Evolutionary conservation across 2,329 filamentous ascomycete species (phyloP), one percentile per base, ranked within the genome.

Genomic region (Xylariaceae sp.): DNA sequence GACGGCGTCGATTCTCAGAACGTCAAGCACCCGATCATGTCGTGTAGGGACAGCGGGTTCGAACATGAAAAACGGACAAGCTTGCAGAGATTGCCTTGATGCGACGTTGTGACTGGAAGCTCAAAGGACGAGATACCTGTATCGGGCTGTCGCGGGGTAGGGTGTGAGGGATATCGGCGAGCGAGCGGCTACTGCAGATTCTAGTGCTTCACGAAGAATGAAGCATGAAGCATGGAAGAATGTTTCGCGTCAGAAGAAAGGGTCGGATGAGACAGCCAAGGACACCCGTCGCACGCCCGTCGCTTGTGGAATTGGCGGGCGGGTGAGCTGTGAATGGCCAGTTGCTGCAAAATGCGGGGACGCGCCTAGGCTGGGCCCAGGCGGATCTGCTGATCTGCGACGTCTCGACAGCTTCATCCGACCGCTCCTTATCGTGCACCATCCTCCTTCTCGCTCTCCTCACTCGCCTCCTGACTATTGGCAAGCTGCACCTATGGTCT

Each of bases 211-310:
- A 7, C 7, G 22, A 27, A 27, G 22, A 27, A 27, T 27, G 22
- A 27, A 27, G 22, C 22, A 27, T 27, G 22, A 27, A 27, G 22
- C 22, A 27, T 27, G 22, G 22, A 49, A 52, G 52, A 47, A 48
- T 51, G 65, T 68, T 64, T 67, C 62, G 66, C 67, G 58, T 71
- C 68, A 70, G 67, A 69, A 62, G 56, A 48, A 27, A 27, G 59
- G 40, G 62, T 58, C 57, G 64, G 58, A 50, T 69, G 70, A 73
- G 71, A 73, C 70, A 27, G 54, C 56, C 56, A 51, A 51, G 42
- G 54, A 64, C 65, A 64, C 60, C 67, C 63, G 66, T 61, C 59
- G 62, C 50, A 64, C 65, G 64, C 60, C 67, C 63, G 66, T 61
- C 59, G 62, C 50, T 61, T 18, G 48, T 47, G 44, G 19, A 14